These are phyloP conservation scores for Parmelia sp. DNA, from an alignment of 495 filamentous ascomycete species.

Conservation along the genomic window DNA sequence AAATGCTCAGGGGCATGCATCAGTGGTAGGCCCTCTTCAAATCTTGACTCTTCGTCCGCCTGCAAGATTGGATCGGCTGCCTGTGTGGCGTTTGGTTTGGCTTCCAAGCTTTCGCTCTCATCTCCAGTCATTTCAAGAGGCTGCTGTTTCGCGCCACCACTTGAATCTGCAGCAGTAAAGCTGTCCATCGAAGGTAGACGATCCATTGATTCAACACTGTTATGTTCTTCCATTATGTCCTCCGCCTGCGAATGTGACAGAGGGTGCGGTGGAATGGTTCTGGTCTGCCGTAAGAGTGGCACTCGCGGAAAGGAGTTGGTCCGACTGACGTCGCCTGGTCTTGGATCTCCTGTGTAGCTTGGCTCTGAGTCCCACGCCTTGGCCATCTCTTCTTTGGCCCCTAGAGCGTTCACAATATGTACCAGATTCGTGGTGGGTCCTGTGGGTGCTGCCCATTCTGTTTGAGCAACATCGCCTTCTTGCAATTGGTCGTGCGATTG, in stretches of 20 bases:
- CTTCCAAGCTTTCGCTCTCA: constrained; percentile 27
- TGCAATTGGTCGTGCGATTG: neutral
- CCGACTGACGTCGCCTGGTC: constrained; percentile 26
- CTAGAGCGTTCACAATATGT: neutral
- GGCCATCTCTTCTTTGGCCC: constrained; percentile 6
- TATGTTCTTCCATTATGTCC: constrained; percentile 39
- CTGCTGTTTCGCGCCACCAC: constrained; percentile 26
- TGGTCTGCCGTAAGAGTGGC: constrained; percentile 33
- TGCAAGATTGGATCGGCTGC: constrained; percentile 14
- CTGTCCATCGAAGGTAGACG: neutral
- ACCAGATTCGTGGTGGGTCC: neutral
- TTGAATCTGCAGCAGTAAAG: constrained; percentile 29
- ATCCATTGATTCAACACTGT: constrained; percentile 26
- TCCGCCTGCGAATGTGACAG: constrained; percentile 39
- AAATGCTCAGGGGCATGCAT: constrained; percentile 27
- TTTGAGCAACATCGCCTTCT: neutral
- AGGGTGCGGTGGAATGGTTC: constrained; percentile 20
- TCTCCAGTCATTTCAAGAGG: constrained; percentile 29
- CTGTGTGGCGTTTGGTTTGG: constrained; percentile 8
- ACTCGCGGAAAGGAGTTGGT: constrained; percentile 60
- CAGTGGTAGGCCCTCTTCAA: constrained; percentile 55
- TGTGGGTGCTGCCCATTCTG: neutral
- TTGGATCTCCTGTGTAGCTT: neutral
- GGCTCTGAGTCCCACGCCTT: constrained; percentile 8
- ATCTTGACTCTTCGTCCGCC: constrained; percentile 43